A percentile compares a stretch with the other conserved stretches of the same genome.
These are phyloP conservation scores for Hypoxylon trugodes DNA, from an alignment of 495 filamentous ascomycete species.

Conservation along the genomic window DNA sequence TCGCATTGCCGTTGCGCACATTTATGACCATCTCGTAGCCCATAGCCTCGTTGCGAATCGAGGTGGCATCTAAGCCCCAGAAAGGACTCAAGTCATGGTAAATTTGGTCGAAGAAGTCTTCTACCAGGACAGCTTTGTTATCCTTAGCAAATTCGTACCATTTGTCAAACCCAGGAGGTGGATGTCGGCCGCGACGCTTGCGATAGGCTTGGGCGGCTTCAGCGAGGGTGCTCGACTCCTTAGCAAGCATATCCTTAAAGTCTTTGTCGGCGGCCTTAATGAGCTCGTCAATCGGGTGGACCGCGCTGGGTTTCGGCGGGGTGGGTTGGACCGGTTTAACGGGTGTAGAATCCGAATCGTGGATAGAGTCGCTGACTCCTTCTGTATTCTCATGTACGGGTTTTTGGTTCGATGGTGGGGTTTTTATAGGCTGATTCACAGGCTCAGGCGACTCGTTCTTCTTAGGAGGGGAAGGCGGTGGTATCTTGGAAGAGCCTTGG, in stretches of 20 bases:
- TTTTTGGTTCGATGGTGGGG: slow-evolving; percentile 22
- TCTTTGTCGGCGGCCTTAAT: slow-evolving; percentile 53
- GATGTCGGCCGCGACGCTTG: slow-evolving; percentile 69
- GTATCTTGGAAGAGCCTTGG: slow-evolving; percentile 14
- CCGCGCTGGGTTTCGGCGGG: slow-evolving; percentile 23
- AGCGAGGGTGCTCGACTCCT: slow-evolving; percentile 59
- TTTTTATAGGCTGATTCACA: slow-evolving; percentile 25
- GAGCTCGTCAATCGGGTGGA: slow-evolving; percentile 59
- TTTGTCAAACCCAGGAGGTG: slow-evolving; percentile 73
- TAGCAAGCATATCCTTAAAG: slow-evolving; percentile 50
- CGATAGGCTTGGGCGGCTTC: slow-evolving; percentile 70
- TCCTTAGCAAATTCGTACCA: slow-evolving; percentile 75
- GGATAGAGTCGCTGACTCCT: slow-evolving; percentile 7
- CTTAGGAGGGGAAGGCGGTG: slow-evolving; percentile 10
- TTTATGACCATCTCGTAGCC: slow-evolving; percentile 67
- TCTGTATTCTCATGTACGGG: slow-evolving; percentile 21
- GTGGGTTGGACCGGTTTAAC: slow-evolving; percentile 23
- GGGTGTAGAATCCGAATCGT: slow-evolving; percentile 21
- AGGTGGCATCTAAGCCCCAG: slow-evolving; percentile 67
- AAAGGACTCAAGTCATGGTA: slow-evolving; percentile 75
- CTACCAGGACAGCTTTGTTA: slow-evolving; percentile 67
- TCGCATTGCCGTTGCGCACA: slow-evolving; percentile 65
- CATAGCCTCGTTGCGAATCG: slow-evolving; percentile 62
- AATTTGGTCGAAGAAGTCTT: slow-evolving; percentile 77
- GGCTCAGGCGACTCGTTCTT: slow-evolving; percentile 15